phyloP scores from a whole-genome alignment of 192 early-diverging fungal genomes.

The Backusella tuberculispora region DNA sequence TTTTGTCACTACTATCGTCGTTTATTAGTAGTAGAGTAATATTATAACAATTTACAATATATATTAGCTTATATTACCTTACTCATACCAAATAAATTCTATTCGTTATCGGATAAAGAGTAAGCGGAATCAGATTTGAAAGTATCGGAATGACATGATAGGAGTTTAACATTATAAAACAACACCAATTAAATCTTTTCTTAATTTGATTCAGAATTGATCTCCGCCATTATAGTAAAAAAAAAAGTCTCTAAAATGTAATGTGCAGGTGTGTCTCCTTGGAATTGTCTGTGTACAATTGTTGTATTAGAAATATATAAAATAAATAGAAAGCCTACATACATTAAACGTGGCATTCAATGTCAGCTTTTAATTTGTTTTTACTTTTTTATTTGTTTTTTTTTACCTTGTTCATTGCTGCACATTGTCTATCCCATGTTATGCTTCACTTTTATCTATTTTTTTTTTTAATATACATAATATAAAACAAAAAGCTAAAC shows the following conservation, averaged over 20 bases:
- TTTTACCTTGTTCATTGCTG: no score
- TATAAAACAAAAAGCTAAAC: background rate
- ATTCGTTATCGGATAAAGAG: no score
- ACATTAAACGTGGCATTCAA: background rate
- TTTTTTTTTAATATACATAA: no score
- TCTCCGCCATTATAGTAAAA: background rate
- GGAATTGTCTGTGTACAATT: no score
- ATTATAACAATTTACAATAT: background rate
- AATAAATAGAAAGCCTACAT: no score
- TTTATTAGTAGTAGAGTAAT: background rate
- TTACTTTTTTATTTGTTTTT: no score
- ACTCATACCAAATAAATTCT: background rate
- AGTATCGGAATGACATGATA: background rate
- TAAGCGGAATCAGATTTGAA: no score
- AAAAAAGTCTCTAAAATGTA: background rate
- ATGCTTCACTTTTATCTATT: background rate
- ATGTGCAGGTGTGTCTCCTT: no score
- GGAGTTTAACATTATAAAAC: background rate
- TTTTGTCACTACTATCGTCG: background rate
- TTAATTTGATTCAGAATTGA: background rate
- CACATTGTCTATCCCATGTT: no score
- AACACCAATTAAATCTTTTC: no score
- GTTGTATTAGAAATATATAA: no score
- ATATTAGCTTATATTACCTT: background rate
- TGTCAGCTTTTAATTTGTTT: background rate